Evolutionary conservation across 2,329 filamentous ascomycete species (phyloP), one percentile per base, ranked within the genome.

Genomic region (Hymenoscyphus linearis): DNA sequence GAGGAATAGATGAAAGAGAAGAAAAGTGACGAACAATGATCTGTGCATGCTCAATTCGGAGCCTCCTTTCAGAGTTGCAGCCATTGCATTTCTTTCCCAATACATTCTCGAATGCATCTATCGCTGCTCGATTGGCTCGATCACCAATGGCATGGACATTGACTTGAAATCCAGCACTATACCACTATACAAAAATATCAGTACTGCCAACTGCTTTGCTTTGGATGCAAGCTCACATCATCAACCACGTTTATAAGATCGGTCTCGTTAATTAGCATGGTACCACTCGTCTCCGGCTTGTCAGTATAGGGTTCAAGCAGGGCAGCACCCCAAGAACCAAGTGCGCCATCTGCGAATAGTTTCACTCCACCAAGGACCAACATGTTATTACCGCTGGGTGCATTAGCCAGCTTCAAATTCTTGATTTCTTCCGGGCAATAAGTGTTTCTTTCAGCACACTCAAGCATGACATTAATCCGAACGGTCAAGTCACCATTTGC

Each of bases 141-240:
- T 90, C 87, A 9, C 87, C 87, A 61, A 90, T 90, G 55, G 86
- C 87, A 71, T 90, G 87, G 62, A 90, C 87, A 69, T 87, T 88
- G 60, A 90, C 85, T 70, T 90, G 87, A 67, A 80, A 89, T 13
- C 84, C 85, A 37, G 77, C 78, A 2, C 74, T 73, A 16, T 85
- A 81, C 87, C 87, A 90, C 31, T 80, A n/a, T n/a, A n/a, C 6
- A 34, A 18, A 34, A 4, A n/a, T 7, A n/a, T 31, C n/a, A 52
- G 50, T 31, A 31, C 50, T 14, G 12, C 12, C 13, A 27, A 31
- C 3, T 31, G 16, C 12, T n/a, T 25, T n/a, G 13, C 18, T 7
- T 40, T n/a, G 55, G 18, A 12, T 10, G 13, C n/a, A 55, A 35
- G 61, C 61, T 58, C 55, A 69, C 70, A 54, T 71, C 72, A 12